A percentile compares a stretch with the other conserved stretches of the same genome.
phyloP scores from a whole-genome alignment of 2,329 filamentous ascomycete species.

The Colletotrichum euphorbiae region DNA sequence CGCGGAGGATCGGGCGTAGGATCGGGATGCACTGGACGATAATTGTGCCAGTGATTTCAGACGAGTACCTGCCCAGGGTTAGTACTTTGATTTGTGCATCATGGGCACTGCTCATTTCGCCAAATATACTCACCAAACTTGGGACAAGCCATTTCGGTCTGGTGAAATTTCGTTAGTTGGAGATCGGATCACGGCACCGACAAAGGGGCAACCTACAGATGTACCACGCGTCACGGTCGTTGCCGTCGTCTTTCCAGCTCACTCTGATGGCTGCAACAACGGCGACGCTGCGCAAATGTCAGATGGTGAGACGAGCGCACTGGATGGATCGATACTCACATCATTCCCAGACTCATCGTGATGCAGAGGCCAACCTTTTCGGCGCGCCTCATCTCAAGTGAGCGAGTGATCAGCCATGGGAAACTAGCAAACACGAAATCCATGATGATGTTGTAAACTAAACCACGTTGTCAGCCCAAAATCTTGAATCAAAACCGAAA shows the following conservation, averaged over 20 bases:
- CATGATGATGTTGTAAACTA: slow-evolving; percentile 62
- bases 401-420: slow-evolving; percentile 47
- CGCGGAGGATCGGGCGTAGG: slow-evolving; percentile 57
- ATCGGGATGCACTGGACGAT: slow-evolving; percentile 67
- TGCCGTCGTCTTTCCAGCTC: slow-evolving; percentile 61
- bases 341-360: slow-evolving; percentile 43
- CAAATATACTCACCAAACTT: slow-evolving; percentile 52
- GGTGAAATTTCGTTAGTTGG: slow-evolving; percentile 12
- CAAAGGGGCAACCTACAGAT: slow-evolving; percentile 51
- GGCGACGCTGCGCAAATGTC: slow-evolving; percentile 51
- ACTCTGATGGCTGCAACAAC: slow-evolving; percentile 61
- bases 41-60: slow-evolving; percentile 64
- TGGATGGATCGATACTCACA: slow-evolving; percentile 48
- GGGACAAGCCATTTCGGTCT: slow-evolving; percentile 57
- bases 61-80: slow-evolving; percentile 53
- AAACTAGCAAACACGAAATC: slow-evolving; percentile 47
- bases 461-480: not conserved
- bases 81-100: not conserved
- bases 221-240: slow-evolving; percentile 58
- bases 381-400: slow-evolving; percentile 46
- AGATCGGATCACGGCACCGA: not conserved
- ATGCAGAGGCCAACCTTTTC: slow-evolving; percentile 48
- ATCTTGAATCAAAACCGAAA: no score
- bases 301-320: not conserved
- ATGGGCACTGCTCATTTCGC: not conserved